Base-by-base conservation (phyloP, 2,329 filamentous ascomycete species). In the Zymoseptoria pseudotritici region DNA sequence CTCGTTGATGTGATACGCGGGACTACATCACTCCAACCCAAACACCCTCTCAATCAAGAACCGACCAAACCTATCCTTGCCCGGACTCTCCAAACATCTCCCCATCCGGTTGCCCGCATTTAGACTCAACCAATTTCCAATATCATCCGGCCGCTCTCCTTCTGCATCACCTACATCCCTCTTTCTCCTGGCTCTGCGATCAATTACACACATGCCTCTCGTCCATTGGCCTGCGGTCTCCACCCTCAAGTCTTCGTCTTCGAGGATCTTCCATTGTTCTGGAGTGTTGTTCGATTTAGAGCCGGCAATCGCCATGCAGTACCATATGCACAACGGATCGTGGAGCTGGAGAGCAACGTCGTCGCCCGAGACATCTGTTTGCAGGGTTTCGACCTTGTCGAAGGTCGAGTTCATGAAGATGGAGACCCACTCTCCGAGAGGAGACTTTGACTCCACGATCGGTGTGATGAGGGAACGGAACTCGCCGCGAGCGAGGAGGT, bases 171-270 rank as follows among this genome's bases (percentile, higher is more conserved):
- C 73, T 7, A 74, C 61, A 69, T 76, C 61, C 72, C 76, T 79
- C 70, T 84, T 84, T 63, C 77, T 79, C 57, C 85, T 77, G 46
- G 77, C 75, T 52, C 94, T 82, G 42, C 85, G 81, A 78, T 99
- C 94, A 50, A 91, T 79, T 31, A 97, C 82, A 70, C 91, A 92
- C 86, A 94, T 92, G 1, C 94, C 69, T 59, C 90, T 82, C 53
- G 92, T 96, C 94, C 94, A 99, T 78, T 97, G 94, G 1, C 93
- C 94, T 2, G 83, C 78, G 0, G 91, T 95, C 77, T 99, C 94
- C 50, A 99, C 80, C 20, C 94, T 83, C 58, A 99, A 87, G 72
- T 99, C 94, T 74, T 96, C 88, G 0, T 70, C 70, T n/a, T 69
- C 65, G 19, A 67, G 69, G 56, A 78, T 71, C 22, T 71, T 63